Percentiles rank a stretch among this genome's conserved stretches.
phyloP scores from a whole-genome alignment of 139 green algal species.

The Micromonas pusilla region DNA sequence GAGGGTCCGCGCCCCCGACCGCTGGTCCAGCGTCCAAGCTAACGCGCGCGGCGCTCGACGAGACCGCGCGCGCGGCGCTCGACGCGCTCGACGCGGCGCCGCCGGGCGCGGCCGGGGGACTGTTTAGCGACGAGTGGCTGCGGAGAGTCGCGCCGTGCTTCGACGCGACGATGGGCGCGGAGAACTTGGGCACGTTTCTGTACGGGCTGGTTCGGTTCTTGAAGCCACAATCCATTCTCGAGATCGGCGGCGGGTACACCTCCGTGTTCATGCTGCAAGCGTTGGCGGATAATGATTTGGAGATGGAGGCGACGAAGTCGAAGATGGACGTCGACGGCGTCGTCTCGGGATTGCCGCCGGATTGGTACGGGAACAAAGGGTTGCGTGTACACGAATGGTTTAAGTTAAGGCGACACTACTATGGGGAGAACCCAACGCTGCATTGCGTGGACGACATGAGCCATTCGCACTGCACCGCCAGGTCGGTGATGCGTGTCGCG shows the following conservation, averaged over 20 bases:
- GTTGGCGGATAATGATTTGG: background rate
- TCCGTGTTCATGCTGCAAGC: conserved; percentile 5
- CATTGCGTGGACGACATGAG: conserved; percentile 2
- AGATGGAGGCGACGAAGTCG: too few species aligned
- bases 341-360: too few species aligned
- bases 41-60: too few species aligned
- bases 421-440: conserved; percentile 2
- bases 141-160: background rate
- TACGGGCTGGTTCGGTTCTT: background rate
- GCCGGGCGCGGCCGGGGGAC: background rate
- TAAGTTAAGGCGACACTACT: too few species aligned
- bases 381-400: too few species aligned
- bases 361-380: background rate
- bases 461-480: background rate
- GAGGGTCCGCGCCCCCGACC: too few species aligned
- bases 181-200: conserved; percentile 14
- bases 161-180: conserved; percentile 5
- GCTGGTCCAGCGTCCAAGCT: too few species aligned
- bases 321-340: background rate
- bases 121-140: background rate
- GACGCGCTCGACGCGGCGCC: too few species aligned
- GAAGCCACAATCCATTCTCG: background rate
- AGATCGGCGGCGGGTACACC: conserved; percentile 7
- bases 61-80: too few species aligned
- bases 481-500: background rate